Percentiles rank a stretch among this genome's conserved stretches.
phyloP scores from a whole-genome alignment of 768 basidiomycete species.

The Leccinum aurantiacum region DNA sequence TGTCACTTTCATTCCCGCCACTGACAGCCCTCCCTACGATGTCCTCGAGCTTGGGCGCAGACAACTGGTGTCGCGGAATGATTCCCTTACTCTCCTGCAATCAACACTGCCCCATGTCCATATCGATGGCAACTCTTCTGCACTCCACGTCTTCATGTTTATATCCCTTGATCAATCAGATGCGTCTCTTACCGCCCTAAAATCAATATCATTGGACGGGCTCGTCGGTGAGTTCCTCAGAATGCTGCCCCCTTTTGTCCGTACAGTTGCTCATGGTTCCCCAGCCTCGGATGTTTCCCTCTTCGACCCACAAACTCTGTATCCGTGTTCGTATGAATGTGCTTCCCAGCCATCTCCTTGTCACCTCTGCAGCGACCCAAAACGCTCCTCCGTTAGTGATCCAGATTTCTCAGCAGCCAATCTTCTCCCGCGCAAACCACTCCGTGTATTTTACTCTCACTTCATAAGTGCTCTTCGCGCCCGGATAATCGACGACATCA shows the following conservation, averaged over 20 bases:
- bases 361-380: constrained; percentile 33
- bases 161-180: constrained; percentile 36
- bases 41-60: constrained; percentile 58
- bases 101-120: constrained; percentile 54
- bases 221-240: constrained; percentile 47
- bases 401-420: constrained; percentile 31
- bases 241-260: constrained; percentile 1
- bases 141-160: constrained; percentile 61
- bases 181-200: constrained; percentile 35
- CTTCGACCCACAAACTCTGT: constrained; percentile 50
- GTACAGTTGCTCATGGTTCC: constrained; percentile 13
- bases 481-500: constrained; percentile 51
- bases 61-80: constrained; percentile 41
- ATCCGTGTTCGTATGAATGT: constrained; percentile 54
- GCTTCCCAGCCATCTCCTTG: constrained; percentile 41
- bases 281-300: constrained; percentile 44
- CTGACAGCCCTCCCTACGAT: constrained; percentile 34
- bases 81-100: constrained; percentile 40
- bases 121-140: constrained; percentile 41
- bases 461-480: constrained; percentile 67
- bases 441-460: constrained; percentile 40
- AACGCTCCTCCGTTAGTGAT: constrained; percentile 16
- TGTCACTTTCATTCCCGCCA: constrained; percentile 41
- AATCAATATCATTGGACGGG: constrained; percentile 45
- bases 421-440: constrained; percentile 47